A percentile compares a stretch with the other conserved stretches of the same genome.
These are phyloP conservation scores for Globisporangium rhizosaccharum DNA, from an alignment of 352 stramenopile genomes.

Conservation along the genomic window DNA sequence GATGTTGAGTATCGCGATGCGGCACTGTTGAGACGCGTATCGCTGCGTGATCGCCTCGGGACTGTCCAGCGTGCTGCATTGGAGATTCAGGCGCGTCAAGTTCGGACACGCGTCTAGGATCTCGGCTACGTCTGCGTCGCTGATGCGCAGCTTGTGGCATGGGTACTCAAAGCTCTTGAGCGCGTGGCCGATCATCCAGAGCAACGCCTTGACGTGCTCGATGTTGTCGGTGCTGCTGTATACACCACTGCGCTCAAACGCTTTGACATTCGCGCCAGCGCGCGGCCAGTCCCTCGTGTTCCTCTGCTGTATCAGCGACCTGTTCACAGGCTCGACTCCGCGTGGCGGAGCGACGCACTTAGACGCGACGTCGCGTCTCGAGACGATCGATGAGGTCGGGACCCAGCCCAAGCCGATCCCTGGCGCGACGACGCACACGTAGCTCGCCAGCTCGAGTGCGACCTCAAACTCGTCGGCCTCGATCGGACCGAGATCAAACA, in stretches of 20 bases:
- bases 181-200: conserved; percentile 14
- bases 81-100: conserved; percentile 17
- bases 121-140: conserved; percentile 5
- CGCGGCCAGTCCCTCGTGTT: background rate
- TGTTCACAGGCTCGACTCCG: background rate
- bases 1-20: conserved; percentile 14
- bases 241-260: background rate
- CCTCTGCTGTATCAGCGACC: conserved; percentile 3
- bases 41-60: conserved; percentile 14
- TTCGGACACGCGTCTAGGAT: conserved; percentile 21
- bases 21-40: conserved; percentile 11
- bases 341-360: conserved; percentile 5
- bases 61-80: conserved; percentile 12
- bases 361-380: conserved; percentile 2
- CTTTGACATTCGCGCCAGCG: conserved; percentile 1
- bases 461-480: conserved; percentile 29
- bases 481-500: conserved; percentile 7
- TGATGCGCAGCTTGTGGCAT: conserved; percentile 8
- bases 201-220: background rate
- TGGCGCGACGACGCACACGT: conserved; percentile 29
- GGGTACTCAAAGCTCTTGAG: conserved; percentile 17
- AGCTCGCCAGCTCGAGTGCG: conserved; percentile 16
- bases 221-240: background rate
- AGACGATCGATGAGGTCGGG: background rate
- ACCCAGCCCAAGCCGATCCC: conserved; percentile 33